Evolutionary conservation across 2,329 filamentous ascomycete genomes (phyloP).

Genomic region (Orbilia javanica): DNA sequence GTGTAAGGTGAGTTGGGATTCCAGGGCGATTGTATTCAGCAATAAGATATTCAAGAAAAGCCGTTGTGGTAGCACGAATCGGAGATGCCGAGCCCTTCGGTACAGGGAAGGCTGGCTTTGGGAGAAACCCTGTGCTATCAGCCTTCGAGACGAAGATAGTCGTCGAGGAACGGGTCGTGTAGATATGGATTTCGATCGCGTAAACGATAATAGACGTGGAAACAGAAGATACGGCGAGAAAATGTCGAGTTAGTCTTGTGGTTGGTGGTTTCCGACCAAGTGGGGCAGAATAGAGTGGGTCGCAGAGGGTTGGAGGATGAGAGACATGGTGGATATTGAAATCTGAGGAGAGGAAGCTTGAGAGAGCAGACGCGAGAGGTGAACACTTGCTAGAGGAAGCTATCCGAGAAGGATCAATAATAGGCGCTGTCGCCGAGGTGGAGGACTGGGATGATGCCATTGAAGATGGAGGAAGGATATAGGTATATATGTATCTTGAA

Average conservation of each 20-base stretch:
- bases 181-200: conserved; percentile 88
- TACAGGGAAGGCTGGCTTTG: conserved; percentile 33
- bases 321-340: conserved; percentile 88
- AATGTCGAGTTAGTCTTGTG: conserved; percentile 90
- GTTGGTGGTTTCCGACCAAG: conserved; percentile 78
- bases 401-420: background rate
- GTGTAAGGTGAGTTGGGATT: conserved; percentile 79
- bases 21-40: conserved; percentile 74
- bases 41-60: conserved; percentile 82
- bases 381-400: conserved; percentile 7
- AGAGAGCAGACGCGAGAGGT: conserved; percentile 58
- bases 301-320: conserved; percentile 80
- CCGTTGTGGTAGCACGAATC: conserved; percentile 78
- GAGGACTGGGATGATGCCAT: conserved; percentile 24
- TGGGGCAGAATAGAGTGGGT: conserved; percentile 82
- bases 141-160: conserved; percentile 97
- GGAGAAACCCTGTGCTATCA: conserved; percentile 90
- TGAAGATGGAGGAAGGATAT: conserved; percentile 1
- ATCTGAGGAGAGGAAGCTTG: conserved; percentile 62
- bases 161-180: conserved; percentile 72
- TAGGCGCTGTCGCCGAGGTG: background rate
- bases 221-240: conserved; percentile 71
- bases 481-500: background rate
- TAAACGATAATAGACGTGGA: conserved; percentile 74
- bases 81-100: conserved; percentile 70